A percentile compares a stretch with the other conserved stretches of the same genome.
Evolutionary conservation across 176 grass and related monocot genomes (phyloP).

Genomic region (Bromus sterilis): DNA sequence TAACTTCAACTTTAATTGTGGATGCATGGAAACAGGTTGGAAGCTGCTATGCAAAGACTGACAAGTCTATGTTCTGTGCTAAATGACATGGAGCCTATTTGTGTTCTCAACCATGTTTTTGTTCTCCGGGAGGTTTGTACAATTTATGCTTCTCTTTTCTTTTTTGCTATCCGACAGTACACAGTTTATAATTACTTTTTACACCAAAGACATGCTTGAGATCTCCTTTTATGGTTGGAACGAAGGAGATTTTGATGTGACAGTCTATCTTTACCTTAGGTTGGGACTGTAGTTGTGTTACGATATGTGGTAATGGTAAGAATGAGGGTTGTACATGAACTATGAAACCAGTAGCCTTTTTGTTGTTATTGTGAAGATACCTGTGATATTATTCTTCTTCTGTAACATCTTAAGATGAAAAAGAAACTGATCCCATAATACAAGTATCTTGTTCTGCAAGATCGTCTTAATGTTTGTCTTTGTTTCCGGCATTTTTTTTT

Average conservation of each 20-base stretch:
- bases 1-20: constrained; percentile 22
- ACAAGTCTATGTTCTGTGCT: constrained; percentile 97
- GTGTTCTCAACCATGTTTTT: constrained; percentile 99
- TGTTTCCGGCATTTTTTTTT: neutral
- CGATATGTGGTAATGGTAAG: neutral
- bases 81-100: constrained; percentile 99
- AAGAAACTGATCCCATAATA: neutral
- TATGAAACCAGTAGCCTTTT: neutral
- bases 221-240: constrained; percentile 7
- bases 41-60: constrained; percentile 96
- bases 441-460: neutral
- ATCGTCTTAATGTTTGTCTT: neutral
- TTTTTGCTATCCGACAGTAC: neutral
- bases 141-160: neutral
- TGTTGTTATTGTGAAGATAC: neutral
- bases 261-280: neutral
- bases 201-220: neutral
- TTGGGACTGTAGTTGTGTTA: constrained; percentile 6
- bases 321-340: neutral
- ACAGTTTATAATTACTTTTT: neutral
- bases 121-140: constrained; percentile 82
- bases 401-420: constrained; percentile 2
- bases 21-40: constrained; percentile 70
- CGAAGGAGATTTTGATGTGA: neutral
- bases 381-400: constrained; percentile 5